Evolutionary conservation across 1,139 yeast genomes (phyloP).

Genomic region (Yamadazyma atlantica): DNA sequence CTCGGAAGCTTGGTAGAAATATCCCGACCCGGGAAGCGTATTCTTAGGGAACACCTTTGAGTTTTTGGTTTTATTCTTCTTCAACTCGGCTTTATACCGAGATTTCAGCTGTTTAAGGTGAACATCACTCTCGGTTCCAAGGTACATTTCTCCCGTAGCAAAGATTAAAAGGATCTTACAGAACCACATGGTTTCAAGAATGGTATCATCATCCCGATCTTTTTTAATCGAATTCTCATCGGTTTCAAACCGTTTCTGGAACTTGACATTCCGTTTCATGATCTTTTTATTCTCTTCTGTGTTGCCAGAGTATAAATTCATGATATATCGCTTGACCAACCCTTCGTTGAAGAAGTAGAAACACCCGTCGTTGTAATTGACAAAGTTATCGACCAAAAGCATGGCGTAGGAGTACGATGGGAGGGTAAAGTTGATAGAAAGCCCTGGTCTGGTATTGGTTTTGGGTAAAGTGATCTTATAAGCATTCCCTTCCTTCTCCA

Average conservation of each 20-base stretch:
- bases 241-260: conserved; percentile 24
- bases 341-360: conserved; percentile 87
- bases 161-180: conserved; percentile 73
- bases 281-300: conserved; percentile 40
- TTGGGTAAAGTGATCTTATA: conserved; percentile 67
- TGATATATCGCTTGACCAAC: conserved; percentile 61
- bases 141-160: conserved; percentile 84
- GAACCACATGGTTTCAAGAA: conserved; percentile 76
- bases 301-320: conserved; percentile 56
- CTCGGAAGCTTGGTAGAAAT: conserved; percentile 74
- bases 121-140: conserved; percentile 61
- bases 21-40: conserved; percentile 73
- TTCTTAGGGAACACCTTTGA: conserved; percentile 19
- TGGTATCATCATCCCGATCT: conserved; percentile 54
- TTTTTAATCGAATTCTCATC: conserved; percentile 46
- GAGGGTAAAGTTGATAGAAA: conserved; percentile 64
- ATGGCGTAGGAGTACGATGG: conserved; percentile 80
- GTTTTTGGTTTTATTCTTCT: conserved; percentile 27
- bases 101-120: conserved; percentile 31
- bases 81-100: conserved; percentile 34
- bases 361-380: conserved; percentile 80
- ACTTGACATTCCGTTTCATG: conserved; percentile 32
- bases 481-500: conserved; percentile 75
- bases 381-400: conserved; percentile 70
- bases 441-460: conserved; percentile 66